phyloP scores from a whole-genome alignment of 2,329 filamentous ascomycete species.

The Leptodontidium sp. region DNA sequence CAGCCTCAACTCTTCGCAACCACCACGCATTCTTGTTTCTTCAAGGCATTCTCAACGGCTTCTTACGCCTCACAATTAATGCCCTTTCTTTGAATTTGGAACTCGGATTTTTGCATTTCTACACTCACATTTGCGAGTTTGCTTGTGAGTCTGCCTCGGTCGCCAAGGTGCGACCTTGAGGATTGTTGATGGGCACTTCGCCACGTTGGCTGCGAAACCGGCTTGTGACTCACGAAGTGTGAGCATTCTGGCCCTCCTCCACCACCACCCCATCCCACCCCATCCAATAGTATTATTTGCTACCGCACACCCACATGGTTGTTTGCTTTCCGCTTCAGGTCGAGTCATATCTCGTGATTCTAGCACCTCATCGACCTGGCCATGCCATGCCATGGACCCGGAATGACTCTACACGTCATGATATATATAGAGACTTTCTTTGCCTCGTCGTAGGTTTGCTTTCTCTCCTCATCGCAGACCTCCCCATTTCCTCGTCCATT shows the following conservation, averaged over 20 bases:
- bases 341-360: slow-evolving; percentile 38
- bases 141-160: slow-evolving; percentile 22
- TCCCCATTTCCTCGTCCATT: slow-evolving; percentile 33
- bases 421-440: slow-evolving; percentile 36
- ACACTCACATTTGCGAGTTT: not conserved
- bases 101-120: slow-evolving; percentile 1
- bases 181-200: slow-evolving; percentile 3
- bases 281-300: slow-evolving; percentile 11
- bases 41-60: slow-evolving; percentile 22
- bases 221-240: slow-evolving; percentile 20
- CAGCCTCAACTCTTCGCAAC: slow-evolving; percentile 10
- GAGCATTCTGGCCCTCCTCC: not conserved
- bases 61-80: not conserved
- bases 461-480: slow-evolving; percentile 39
- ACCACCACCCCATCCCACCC: not conserved
- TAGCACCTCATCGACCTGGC: slow-evolving; percentile 11
- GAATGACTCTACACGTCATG: slow-evolving; percentile 33
- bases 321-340: slow-evolving; percentile 11
- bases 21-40: slow-evolving; percentile 5
- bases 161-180: slow-evolving; percentile 13
- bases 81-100: slow-evolving; percentile 11
- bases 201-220: slow-evolving; percentile 14
- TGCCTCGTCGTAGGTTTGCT: slow-evolving; percentile 15
- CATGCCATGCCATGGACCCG: not conserved
- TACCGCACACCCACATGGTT: slow-evolving; percentile 13